A percentile compares a stretch with the other conserved stretches of the same genome.
Conservation (phyloP, 164 flowering plant genomes). For the Magnolia changhungtana region DNA sequence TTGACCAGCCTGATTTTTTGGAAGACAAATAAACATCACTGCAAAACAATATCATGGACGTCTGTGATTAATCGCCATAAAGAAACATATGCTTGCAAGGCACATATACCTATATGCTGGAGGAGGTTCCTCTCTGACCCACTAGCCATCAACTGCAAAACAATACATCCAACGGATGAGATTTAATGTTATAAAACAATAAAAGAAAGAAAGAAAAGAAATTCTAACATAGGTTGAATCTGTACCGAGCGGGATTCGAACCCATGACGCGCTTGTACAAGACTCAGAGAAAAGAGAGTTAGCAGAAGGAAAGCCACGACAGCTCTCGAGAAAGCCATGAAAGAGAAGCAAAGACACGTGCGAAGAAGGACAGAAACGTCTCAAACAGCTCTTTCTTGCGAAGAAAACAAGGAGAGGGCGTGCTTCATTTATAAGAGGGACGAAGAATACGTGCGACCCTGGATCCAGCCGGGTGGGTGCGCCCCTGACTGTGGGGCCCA, state of each 20-base stretch:
- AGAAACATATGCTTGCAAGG: neutral
- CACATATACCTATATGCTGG: neutral
- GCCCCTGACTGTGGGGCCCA: too few relatives aligned
- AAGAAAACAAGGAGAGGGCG: neutral
- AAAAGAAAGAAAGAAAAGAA: neutral
- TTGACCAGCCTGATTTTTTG: too few relatives aligned
- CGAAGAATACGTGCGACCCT: too few relatives aligned
- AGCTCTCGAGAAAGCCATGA: constrained; percentile 2
- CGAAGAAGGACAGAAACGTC: too few relatives aligned
- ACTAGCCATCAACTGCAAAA: neutral
- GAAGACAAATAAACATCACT: too few relatives aligned
- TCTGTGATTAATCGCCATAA: too few relatives aligned
- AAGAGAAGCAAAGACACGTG: too few relatives aligned
- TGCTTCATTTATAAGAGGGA: neutral
- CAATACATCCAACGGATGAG: neutral
- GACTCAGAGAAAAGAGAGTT: neutral
- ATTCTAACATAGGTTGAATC: neutral
- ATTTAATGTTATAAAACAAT: neutral
- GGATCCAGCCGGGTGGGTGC: too few relatives aligned
- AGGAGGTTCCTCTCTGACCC: neutral
- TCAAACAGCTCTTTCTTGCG: neutral
- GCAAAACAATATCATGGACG: too few relatives aligned
- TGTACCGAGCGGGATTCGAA: neutral
- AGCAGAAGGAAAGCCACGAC: neutral
- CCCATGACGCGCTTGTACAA: neutral